Conservation (phyloP, 768 basidiomycete species). For the Crassisporium funariophilum region DNA sequence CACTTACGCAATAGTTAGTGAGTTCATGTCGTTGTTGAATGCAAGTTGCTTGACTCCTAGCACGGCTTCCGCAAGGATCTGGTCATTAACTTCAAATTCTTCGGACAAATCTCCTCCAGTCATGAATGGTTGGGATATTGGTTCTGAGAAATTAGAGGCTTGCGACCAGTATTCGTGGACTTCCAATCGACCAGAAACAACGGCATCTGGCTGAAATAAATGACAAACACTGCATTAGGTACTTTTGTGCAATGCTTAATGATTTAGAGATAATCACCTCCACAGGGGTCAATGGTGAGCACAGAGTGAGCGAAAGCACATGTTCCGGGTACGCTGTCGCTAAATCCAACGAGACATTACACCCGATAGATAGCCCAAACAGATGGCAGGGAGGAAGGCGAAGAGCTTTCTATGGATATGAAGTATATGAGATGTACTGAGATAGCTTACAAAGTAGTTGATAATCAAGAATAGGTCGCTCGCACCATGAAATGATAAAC, state of each 20-base stretch:
- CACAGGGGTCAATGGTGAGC: background rate
- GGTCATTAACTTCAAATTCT: background rate
- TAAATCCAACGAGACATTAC: background rate
- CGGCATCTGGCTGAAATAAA: conserved; percentile 24
- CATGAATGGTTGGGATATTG: background rate
- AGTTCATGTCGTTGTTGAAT: conserved; percentile 12
- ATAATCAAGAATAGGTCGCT: background rate
- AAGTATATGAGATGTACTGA: background rate
- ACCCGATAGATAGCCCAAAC: conserved; percentile 3
- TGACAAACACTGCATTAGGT: background rate
- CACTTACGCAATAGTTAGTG: conserved; percentile 9
- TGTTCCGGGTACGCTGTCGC: conserved; percentile 2
- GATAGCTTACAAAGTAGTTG: background rate
- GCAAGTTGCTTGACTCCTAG: conserved; percentile 7
- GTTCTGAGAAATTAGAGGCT: background rate
- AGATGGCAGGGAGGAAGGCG: conserved; percentile 1
- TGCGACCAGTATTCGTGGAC: conserved; percentile 4
- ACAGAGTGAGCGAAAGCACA: conserved; percentile 1
- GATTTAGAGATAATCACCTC: conserved; percentile 7
- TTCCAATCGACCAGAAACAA: conserved; percentile 24
- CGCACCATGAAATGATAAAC: conserved; percentile 5
- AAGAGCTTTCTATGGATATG: background rate
- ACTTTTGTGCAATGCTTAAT: background rate
- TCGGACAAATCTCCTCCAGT: background rate
- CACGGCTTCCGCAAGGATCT: conserved; percentile 1